Base-by-base conservation (phyloP, 2,329 filamentous ascomycete genomes). In the Aspergillus proliferans region DNA sequence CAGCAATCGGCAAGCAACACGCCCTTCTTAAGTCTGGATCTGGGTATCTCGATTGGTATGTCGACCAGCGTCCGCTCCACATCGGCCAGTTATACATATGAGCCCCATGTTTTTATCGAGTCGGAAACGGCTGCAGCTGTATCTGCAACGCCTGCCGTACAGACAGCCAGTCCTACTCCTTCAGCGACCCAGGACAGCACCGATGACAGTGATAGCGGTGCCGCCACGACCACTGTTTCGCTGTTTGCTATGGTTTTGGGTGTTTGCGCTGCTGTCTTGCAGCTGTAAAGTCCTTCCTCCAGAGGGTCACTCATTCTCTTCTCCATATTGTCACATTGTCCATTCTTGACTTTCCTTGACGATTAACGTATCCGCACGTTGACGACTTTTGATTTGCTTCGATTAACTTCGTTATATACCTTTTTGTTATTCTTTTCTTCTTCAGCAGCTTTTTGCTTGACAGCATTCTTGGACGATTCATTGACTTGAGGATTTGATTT, bases 31-130 rank as follows among this genome's bases (percentile, higher is more conserved):
- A 58, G 50, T 43, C 50, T 55, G 14, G 54, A 47, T 7, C 30
- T 47, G n/a, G 50, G 47, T 38, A 57, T 56, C 45, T 24, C 41
- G 24, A 52, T 30, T 5, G 26, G 38, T 39, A 49, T 43, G 5
- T 52, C 48, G 24, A 56, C 52, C 18, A 58, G 48, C 54, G 54
- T 54, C 48, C 55, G 51, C 7, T 60, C 51, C 45, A 41, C 52
- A 14, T 53, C 55, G 38, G 49, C 57, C 42, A 58, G 58, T 59
- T 65, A 64, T 48, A 62, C 56, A 41, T 62, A 66, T 44, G 54
- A 55, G 19, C 61, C 63, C 2, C 63, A 66, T 39, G 57, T 63
- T n/a, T 58, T 64, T 44, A 44, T 49, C 8, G 57, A 60, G 48
- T 60, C 58, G 14, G 56, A 51, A 42, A 54, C 51, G 21, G 51